Percentiles rank a stretch among this genome's conserved stretches.
Conservation (phyloP, 306 rosid species). For the Clitoria ternatea region DNA sequence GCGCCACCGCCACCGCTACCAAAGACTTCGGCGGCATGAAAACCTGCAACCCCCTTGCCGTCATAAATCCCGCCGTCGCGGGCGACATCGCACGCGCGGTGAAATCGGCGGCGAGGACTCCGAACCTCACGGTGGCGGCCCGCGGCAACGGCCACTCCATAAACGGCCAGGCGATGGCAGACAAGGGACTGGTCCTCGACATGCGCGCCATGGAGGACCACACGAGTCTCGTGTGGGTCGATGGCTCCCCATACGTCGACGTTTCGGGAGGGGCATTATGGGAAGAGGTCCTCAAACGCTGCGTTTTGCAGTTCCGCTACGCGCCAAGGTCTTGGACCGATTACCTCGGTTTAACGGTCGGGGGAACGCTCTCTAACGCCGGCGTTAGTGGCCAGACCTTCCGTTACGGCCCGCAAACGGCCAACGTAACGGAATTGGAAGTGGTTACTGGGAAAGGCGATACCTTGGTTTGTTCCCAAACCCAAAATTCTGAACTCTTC, state of each 20-base stretch:
- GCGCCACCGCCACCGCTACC: slow-evolving; percentile 34
- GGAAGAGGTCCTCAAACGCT: slow-evolving; percentile 77
- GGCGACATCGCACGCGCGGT: slow-evolving; percentile 52
- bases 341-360: slow-evolving; percentile 80
- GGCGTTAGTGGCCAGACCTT: slow-evolving; percentile 95
- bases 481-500: slow-evolving; percentile 69
- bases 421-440: slow-evolving; percentile 81
- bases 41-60: slow-evolving; percentile 49
- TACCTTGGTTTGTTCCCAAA: slow-evolving; percentile 54
- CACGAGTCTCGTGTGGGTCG: slow-evolving; percentile 18
- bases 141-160: slow-evolving; percentile 97
- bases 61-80: slow-evolving; percentile 40
- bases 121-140: slow-evolving; percentile 77
- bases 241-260: slow-evolving; percentile 48
- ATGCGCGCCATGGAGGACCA: slow-evolving; percentile 65
- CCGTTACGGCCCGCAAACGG: slow-evolving; percentile 89
- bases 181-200: slow-evolving; percentile 74
- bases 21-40: slow-evolving; percentile 83
- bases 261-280: slow-evolving; percentile 98
- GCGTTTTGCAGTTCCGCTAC: slow-evolving; percentile 42
- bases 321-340: slow-evolving; percentile 98
- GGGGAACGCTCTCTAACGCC: slow-evolving; percentile 92
- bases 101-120: slow-evolving; percentile 32
- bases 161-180: slow-evolving; percentile 96
- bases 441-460: slow-evolving; percentile 91